Conservation (phyloP, 768 basidiomycete genomes). For the Arthromyces matolae region DNA sequence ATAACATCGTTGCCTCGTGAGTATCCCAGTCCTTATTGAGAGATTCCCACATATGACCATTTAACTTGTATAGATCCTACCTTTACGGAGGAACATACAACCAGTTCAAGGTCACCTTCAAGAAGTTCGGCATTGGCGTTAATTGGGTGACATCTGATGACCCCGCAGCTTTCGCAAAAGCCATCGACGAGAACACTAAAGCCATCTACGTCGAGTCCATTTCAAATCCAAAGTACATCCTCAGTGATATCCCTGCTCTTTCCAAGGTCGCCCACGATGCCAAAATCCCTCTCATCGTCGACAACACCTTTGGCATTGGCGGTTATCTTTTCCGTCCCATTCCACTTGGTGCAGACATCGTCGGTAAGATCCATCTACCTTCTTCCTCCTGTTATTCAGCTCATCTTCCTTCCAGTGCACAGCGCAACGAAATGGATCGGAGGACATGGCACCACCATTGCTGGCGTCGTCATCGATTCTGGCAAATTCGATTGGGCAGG, state of each 20-base stretch:
- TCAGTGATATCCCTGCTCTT: conserved; percentile 62
- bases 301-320: conserved; percentile 78
- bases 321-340: conserved; percentile 71
- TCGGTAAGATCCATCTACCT: conserved; percentile 38
- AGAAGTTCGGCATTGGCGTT: conserved; percentile 64
- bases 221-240: conserved; percentile 71
- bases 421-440: conserved; percentile 87
- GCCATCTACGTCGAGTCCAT: conserved; percentile 76
- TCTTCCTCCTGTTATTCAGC: neutral
- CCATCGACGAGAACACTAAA: conserved; percentile 77
- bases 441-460: conserved; percentile 78
- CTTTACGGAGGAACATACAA: conserved; percentile 79
- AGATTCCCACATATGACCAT: neutral
- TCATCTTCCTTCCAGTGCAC: conserved; percentile 42
- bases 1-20: conserved; percentile 76
- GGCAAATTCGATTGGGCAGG: conserved; percentile 72
- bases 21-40: conserved; percentile 16
- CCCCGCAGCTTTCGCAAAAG: conserved; percentile 57
- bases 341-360: conserved; percentile 72
- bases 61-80: conserved; percentile 39
- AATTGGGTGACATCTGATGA: conserved; percentile 61
- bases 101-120: conserved; percentile 73
- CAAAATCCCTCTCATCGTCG: conserved; percentile 75
- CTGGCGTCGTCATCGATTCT: conserved; percentile 69
- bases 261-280: conserved; percentile 77